These are phyloP conservation scores for Hypoxylon rubiginosum DNA, from an alignment of 2,329 filamentous ascomycete species.

Conservation along the genomic window DNA sequence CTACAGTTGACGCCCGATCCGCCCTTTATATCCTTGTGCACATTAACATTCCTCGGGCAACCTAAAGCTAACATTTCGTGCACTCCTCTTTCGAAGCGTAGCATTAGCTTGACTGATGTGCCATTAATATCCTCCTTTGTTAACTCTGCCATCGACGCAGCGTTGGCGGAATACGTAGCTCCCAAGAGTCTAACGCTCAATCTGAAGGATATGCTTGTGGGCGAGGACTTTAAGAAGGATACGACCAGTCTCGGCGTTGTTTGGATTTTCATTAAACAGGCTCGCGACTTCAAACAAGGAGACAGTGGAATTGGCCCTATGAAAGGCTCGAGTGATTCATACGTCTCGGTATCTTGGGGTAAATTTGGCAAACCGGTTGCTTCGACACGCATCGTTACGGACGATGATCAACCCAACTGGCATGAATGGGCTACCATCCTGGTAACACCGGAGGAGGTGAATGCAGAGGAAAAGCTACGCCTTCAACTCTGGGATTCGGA, in stretches of 20 bases:
- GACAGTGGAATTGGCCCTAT: slow-evolving; percentile 73
- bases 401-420: slow-evolving; percentile 78
- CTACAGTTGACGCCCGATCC: slow-evolving; percentile 82
- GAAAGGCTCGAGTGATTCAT: slow-evolving; percentile 76
- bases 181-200: slow-evolving; percentile 81
- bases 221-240: slow-evolving; percentile 84
- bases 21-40: slow-evolving; percentile 82
- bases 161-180: slow-evolving; percentile 80
- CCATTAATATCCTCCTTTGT: slow-evolving; percentile 82
- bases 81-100: slow-evolving; percentile 76
- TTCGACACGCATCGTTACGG: slow-evolving; percentile 74
- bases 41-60: slow-evolving; percentile 80
- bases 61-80: slow-evolving; percentile 79
- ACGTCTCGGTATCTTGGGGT: slow-evolving; percentile 80
- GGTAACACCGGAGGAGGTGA: slow-evolving; percentile 77
- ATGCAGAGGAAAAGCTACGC: slow-evolving; percentile 77
- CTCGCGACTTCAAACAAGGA: slow-evolving; percentile 78
- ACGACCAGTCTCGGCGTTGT: slow-evolving; percentile 74
- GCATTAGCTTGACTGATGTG: slow-evolving; percentile 80
- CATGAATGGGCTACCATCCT: slow-evolving; percentile 78
- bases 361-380: slow-evolving; percentile 80
- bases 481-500: slow-evolving; percentile 84
- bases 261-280: slow-evolving; percentile 74
- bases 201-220: slow-evolving; percentile 81
- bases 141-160: slow-evolving; percentile 79